These are phyloP conservation scores for Suillus ampliporus DNA, from an alignment of 768 basidiomycete species.

Conservation along the genomic window DNA sequence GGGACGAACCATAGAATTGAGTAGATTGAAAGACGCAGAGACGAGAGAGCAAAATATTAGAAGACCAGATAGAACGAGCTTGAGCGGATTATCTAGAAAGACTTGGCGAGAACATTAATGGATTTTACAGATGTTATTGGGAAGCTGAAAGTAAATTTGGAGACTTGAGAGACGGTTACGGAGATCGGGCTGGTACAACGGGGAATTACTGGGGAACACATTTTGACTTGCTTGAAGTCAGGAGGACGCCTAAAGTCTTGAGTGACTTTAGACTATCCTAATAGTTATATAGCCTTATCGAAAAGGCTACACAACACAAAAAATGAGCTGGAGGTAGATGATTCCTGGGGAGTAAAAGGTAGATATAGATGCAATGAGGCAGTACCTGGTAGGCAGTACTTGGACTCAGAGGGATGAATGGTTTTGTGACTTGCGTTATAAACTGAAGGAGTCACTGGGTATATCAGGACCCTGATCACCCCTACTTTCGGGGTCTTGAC, in stretches of 20 bases:
- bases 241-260: constrained; percentile 42
- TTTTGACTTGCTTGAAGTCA: constrained; percentile 37
- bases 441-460: constrained; percentile 40
- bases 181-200: constrained; percentile 30
- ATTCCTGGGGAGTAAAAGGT: neutral
- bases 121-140: constrained; percentile 26
- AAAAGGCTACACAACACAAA: constrained; percentile 28
- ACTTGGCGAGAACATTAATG: constrained; percentile 41
- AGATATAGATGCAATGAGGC: constrained; percentile 20
- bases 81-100: constrained; percentile 42
- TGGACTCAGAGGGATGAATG: constrained; percentile 3
- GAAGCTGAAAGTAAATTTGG: constrained; percentile 20
- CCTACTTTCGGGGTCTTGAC: constrained; percentile 26
- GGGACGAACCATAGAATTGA: constrained; percentile 43
- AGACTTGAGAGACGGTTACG: constrained; percentile 22
- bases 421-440: constrained; percentile 28
- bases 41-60: constrained; percentile 11
- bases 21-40: constrained; percentile 21
- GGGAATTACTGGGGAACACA: constrained; percentile 42
- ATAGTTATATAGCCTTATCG: constrained; percentile 28
- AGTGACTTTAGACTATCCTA: constrained; percentile 51
- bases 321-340: neutral
- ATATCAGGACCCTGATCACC: constrained; percentile 32
- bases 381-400: constrained; percentile 24
- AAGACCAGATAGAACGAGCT: constrained; percentile 16